These are phyloP conservation scores for Heterobasidion parviporum DNA, from an alignment of 1,284 basidiomycete species.

Conservation along the genomic window DNA sequence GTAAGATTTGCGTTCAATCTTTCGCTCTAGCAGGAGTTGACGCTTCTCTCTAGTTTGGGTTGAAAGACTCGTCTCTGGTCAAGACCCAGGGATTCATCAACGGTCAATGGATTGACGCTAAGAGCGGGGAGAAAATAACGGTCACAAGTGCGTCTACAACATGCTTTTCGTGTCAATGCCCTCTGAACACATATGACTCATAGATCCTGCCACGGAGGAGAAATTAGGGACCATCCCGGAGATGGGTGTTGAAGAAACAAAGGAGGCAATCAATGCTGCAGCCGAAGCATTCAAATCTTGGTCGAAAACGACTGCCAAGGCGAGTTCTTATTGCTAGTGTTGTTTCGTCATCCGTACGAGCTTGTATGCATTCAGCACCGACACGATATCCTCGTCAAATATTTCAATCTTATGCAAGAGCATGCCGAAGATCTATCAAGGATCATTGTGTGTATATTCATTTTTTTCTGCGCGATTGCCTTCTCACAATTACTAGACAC, in stretches of 20 bases:
- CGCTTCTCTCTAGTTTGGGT: conserved; percentile 42
- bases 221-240: conserved; percentile 79
- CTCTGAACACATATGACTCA: not conserved
- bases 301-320: conserved; percentile 77
- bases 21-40: not conserved
- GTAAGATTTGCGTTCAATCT: not conserved
- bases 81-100: conserved; percentile 73
- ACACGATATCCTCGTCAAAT: conserved; percentile 72
- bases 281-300: conserved; percentile 71
- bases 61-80: conserved; percentile 71
- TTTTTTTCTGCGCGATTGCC: not conserved
- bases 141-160: conserved; percentile 59
- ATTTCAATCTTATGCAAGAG: conserved; percentile 68
- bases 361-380: conserved; percentile 39
- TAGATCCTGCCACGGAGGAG: conserved; percentile 81
- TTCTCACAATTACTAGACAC: conserved; percentile 40
- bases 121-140: conserved; percentile 58
- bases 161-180: not conserved
- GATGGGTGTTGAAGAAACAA: conserved; percentile 77
- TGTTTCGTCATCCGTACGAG: not conserved
- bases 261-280: conserved; percentile 74
- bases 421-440: conserved; percentile 77
- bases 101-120: conserved; percentile 79
- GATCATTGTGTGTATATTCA: conserved; percentile 57
- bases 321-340: conserved; percentile 17